These are phyloP conservation scores for Podosphaera fusca DNA, from an alignment of 2,329 filamentous ascomycete genomes.

Conservation along the genomic window DNA sequence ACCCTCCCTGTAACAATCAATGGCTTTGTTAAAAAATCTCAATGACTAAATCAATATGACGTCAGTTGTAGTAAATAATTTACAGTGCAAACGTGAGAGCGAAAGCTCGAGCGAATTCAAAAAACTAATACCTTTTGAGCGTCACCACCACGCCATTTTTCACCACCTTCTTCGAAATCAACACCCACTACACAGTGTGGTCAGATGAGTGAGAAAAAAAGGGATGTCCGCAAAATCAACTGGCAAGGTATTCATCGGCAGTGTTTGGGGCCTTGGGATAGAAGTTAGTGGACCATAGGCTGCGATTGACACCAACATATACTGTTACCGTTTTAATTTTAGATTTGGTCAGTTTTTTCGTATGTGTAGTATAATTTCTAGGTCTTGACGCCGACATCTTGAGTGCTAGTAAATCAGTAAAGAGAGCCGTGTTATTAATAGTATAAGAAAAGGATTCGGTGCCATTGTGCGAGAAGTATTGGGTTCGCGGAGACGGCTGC, in stretches of 20 bases:
- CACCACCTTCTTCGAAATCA: conserved; percentile 45
- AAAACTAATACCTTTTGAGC: conserved; percentile 26
- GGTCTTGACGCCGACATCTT: background rate
- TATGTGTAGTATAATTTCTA: background rate
- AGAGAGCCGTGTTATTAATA: background rate
- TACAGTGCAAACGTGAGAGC: conserved; percentile 2
- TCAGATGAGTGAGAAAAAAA: background rate
- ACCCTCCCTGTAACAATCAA: conserved; percentile 42
- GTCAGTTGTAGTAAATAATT: background rate
- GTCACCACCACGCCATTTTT: conserved; percentile 54
- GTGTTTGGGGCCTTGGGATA: conserved; percentile 27
- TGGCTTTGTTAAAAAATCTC: conserved; percentile 35
- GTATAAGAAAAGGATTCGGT: background rate
- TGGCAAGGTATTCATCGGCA: conserved; percentile 44
- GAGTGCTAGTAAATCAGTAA: background rate
- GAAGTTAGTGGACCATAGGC: background rate
- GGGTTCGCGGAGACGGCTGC: background rate
- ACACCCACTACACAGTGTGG: conserved; percentile 28
- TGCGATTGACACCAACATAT: background rate
- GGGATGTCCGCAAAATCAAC: conserved; percentile 14
- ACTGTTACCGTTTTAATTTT: background rate
- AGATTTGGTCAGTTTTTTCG: background rate
- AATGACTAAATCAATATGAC: conserved; percentile 12
- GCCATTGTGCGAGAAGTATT: background rate
- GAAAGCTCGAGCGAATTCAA: background rate